A percentile compares a stretch with the other conserved stretches of the same genome.
Evolutionary conservation across 2,329 filamentous ascomycete genomes (phyloP).

Genomic region (Hyphodiscus sp.): DNA sequence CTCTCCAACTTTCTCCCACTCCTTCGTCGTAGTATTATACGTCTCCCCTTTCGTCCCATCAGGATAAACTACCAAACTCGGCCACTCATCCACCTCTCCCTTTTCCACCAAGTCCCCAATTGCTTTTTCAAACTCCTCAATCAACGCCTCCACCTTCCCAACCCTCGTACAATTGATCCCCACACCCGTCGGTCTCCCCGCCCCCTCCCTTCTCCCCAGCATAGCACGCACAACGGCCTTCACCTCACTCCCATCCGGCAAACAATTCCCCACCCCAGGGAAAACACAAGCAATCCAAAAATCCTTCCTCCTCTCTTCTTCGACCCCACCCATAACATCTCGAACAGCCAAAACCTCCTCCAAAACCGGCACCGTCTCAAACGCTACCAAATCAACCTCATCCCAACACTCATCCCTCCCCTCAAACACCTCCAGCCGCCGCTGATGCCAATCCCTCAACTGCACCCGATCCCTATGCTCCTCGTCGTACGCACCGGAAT

Average conservation of each 20-base stretch:
- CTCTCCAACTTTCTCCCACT: slow-evolving; percentile 44
- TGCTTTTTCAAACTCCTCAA: slow-evolving; percentile 48
- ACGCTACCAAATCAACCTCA: slow-evolving; percentile 47
- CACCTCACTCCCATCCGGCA: slow-evolving; percentile 51
- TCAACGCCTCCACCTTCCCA: slow-evolving; percentile 49
- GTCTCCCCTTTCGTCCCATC: slow-evolving; percentile 63
- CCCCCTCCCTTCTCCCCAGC: slow-evolving; percentile 20
- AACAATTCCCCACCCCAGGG: slow-evolving; percentile 42
- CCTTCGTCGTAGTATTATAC: slow-evolving; percentile 57
- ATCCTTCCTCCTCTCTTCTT: slow-evolving; percentile 1
- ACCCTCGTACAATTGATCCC: slow-evolving; percentile 67
- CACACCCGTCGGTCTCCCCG: slow-evolving; percentile 48
- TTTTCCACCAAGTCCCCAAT: slow-evolving; percentile 34
- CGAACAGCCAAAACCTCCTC: slow-evolving; percentile 56
- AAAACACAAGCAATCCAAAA: slow-evolving; percentile 60
- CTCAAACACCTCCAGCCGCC: slow-evolving; percentile 45
- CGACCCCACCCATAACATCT: slow-evolving; percentile 28
- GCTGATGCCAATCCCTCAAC: slow-evolving; percentile 50
- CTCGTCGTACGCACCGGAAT: slow-evolving; percentile 53
- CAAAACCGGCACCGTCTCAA: slow-evolving; percentile 59
- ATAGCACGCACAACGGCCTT: slow-evolving; percentile 37
- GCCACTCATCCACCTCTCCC: slow-evolving; percentile 35
- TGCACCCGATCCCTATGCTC: slow-evolving; percentile 37
- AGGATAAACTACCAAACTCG: slow-evolving; percentile 57
- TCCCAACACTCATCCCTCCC: slow-evolving; percentile 16